Base-by-base conservation (phyloP, 805 yeast genomes). In the Saccharomyces mikatae region DNA sequence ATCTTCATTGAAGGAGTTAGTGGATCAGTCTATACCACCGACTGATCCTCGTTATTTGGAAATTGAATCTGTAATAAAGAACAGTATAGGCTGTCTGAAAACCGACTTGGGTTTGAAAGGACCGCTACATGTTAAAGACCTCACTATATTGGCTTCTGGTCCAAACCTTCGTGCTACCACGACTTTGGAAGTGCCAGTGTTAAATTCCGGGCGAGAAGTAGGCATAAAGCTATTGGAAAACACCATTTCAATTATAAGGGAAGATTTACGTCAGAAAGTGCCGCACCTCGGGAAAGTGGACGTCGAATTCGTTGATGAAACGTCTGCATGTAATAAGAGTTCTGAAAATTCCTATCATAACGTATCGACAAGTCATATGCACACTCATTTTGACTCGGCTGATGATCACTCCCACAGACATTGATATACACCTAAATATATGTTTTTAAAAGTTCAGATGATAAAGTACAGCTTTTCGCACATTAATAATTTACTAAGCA, bases 1-100 rank as follows among this genome's bases (percentile, higher is more conserved):
- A 55, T 77, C 78, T 28, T 82, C 97, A 0, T 77, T 85, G 62
- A 78, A 78, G 56, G 98, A 92, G 66, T 74, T 92, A 48, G 77
- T 89, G 30, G 99, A 92, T 64, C 79, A 82, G 58, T 85, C 92
- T 2, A 71, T 85, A 41, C 74, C 80, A 14, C 71, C 68, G 14
- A 69, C 68, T 0, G 83, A 82, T 58, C 78, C 76, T 49, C 74
- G 81, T 49, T 86, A 80, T 58, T 51, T 69, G 17, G 70, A 68
- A 32, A 62, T 81, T 24, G 71, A 76, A 51, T 65, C 65, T 5
- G 73, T 77, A 9, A 66, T 81, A 13, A 71, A 71, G 21, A 70
- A 67, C 9, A 52, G 68, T 11, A 57, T 64, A 49, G 62, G 57
- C 58, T 68, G 73, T 41, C 56, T 75, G 53, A 65, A 73, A 8